Conservation (phyloP, 1,284 basidiomycete genomes). For the Naganishia cerealis region DNA sequence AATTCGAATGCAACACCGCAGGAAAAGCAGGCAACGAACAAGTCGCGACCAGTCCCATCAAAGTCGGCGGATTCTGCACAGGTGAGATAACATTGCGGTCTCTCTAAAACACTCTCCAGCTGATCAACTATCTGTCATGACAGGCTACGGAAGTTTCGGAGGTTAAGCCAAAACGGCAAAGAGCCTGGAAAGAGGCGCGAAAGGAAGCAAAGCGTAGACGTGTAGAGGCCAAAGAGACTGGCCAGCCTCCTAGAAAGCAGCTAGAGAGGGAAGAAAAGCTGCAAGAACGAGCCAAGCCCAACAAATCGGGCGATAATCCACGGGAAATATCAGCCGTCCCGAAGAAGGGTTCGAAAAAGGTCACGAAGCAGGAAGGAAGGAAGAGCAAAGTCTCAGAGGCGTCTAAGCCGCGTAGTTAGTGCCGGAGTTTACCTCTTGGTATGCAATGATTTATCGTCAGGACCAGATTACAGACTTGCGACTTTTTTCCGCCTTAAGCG, state of each 20-base stretch:
- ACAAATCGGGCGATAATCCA: not conserved
- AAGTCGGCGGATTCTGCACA: not conserved
- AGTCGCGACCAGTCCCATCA: not conserved
- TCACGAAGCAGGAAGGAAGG: constrained; percentile 8
- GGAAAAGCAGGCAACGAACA: not conserved
- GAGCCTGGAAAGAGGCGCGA: constrained; percentile 22
- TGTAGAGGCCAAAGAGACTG: constrained; percentile 13
- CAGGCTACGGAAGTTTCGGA: not conserved
- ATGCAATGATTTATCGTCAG: not conserved
- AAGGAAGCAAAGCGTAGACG: constrained; percentile 20
- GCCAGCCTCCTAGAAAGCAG: constrained; percentile 21
- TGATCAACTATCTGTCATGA: not conserved
- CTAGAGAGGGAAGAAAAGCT: constrained; percentile 18
- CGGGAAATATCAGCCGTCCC: not conserved
- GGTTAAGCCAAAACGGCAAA: constrained; percentile 13
- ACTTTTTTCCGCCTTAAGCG: not conserved
- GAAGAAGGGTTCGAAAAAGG: constrained; percentile 4
- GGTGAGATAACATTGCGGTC: not conserved
- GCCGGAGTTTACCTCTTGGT: constrained; percentile 2
- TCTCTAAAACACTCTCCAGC: not conserved
- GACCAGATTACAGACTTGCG: not conserved
- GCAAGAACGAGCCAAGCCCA: not conserved
- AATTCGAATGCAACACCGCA: not conserved
- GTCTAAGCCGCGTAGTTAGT: not conserved
- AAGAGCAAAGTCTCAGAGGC: constrained; percentile 2